Evolutionary conservation across 441 rosid genomes (phyloP).

Genomic region (Gossypium laxum): DNA sequence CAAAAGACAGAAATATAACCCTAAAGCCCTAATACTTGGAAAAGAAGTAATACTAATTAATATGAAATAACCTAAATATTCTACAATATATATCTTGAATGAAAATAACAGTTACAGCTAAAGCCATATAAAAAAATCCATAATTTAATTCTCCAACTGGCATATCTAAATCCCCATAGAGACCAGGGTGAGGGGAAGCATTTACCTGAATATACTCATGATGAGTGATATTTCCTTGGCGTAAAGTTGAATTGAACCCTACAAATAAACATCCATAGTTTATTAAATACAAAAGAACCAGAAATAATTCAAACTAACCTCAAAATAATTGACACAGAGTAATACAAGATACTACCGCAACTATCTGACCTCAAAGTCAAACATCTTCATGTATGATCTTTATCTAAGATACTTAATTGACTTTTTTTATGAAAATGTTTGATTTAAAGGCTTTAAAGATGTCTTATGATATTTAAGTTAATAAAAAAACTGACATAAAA

Average conservation of each 20-base stretch:
- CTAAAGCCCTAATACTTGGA: neutral
- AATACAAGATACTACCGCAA: neutral
- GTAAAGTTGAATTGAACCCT: constrained; percentile 95
- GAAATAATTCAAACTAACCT: neutral
- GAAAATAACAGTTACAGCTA: neutral
- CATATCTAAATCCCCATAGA: neutral
- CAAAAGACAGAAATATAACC: neutral
- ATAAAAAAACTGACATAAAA: neutral
- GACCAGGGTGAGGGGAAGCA: neutral
- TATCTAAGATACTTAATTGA: neutral
- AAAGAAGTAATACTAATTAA: neutral
- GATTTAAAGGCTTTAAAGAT: neutral
- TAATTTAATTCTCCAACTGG: neutral
- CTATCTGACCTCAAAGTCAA: neutral
- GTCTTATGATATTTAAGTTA: neutral
- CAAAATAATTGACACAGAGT: neutral
- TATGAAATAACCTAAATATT: neutral
- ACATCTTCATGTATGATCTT: neutral
- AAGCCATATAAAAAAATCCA: neutral
- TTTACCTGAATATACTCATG: constrained; percentile 94
- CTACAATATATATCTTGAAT: neutral
- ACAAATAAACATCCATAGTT: constrained; percentile 14
- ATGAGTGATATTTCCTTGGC: constrained; percentile 97
- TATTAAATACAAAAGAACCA: neutral
- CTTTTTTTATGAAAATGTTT: neutral